These are phyloP conservation scores for Sporobolomyces phaffii DNA, from an alignment of 768 basidiomycete genomes.

Conservation along the genomic window DNA sequence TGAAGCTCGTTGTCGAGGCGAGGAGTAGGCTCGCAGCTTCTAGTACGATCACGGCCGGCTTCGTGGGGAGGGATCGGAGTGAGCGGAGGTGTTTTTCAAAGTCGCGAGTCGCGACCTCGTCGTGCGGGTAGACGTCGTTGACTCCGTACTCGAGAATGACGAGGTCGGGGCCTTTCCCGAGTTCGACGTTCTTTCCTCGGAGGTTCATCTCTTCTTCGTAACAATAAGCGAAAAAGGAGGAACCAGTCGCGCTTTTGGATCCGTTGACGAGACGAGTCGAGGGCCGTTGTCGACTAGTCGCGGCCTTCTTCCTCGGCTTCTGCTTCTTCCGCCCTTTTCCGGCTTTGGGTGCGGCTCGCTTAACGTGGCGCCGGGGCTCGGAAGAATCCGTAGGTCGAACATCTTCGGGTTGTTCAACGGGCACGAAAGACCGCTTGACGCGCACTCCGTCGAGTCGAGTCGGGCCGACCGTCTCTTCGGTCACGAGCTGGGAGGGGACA, in stretches of 20 bases:
- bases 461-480: not conserved
- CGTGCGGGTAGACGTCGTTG: conserved; percentile 67
- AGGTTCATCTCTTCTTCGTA: conserved; percentile 84
- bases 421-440: not conserved
- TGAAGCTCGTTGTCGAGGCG: conserved; percentile 74
- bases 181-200: conserved; percentile 67
- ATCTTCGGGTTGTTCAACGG: not conserved
- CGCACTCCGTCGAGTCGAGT: not conserved
- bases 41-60: conserved; percentile 68
- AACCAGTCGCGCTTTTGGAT: conserved; percentile 80
- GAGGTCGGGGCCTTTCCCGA: conserved; percentile 86
- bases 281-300: conserved; percentile 47
- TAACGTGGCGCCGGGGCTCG: not conserved
- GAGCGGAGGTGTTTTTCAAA: conserved; percentile 17
- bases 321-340: conserved; percentile 10
- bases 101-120: conserved; percentile 55
- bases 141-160: conserved; percentile 87
- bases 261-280: conserved; percentile 94
- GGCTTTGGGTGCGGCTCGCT: conserved; percentile 12
- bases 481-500: not conserved
- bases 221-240: conserved; percentile 90
- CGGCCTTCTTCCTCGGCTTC: conserved; percentile 5
- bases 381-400: too few species aligned
- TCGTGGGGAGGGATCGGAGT: conserved; percentile 73
- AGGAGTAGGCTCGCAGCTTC: conserved; percentile 81